phyloP scores from a whole-genome alignment of 2,329 filamentous ascomycete genomes.

The Ophiostoma quercus region DNA sequence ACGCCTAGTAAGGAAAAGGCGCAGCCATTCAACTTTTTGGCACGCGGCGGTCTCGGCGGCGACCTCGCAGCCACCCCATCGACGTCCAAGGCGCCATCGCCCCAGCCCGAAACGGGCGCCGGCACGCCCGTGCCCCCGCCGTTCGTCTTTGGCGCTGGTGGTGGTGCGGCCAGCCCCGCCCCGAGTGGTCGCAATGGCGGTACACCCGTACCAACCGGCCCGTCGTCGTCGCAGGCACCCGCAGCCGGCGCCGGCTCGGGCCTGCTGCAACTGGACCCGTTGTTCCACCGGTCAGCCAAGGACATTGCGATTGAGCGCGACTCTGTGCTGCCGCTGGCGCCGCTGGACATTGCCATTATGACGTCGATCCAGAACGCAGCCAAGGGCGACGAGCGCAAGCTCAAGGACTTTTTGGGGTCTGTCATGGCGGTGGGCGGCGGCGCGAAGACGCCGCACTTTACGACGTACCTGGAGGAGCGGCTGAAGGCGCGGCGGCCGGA shows the following conservation, averaged over 20 bases:
- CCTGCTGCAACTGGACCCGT: conserved; percentile 24
- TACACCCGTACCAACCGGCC: conserved; percentile 38
- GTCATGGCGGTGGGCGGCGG: conserved; percentile 90
- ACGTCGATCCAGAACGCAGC: conserved; percentile 84
- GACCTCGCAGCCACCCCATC: conserved; percentile 66
- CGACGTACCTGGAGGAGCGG: conserved; percentile 75
- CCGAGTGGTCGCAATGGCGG: conserved; percentile 50
- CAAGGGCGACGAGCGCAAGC: conserved; percentile 84
- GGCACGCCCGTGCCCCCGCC: conserved; percentile 60
- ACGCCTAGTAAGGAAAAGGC: conserved; percentile 59
- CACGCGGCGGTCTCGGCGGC: conserved; percentile 48
- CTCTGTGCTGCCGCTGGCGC: conserved; percentile 71
- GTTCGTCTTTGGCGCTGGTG: conserved; percentile 51
- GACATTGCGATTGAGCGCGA: conserved; percentile 66
- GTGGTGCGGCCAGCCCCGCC: conserved; percentile 48
- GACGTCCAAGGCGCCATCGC: conserved; percentile 82
- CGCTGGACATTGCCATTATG: conserved; percentile 84
- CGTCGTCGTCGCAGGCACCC: neutral
- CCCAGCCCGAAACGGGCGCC: conserved; percentile 67
- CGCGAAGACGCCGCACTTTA: conserved; percentile 73
- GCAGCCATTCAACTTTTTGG: conserved; percentile 64
- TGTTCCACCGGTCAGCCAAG: conserved; percentile 45
- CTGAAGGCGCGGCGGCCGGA: conserved; percentile 63
- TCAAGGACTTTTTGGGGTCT: conserved; percentile 79
- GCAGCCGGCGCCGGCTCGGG: neutral